A percentile compares a stretch with the other conserved stretches of the same genome.
Evolutionary conservation across 805 yeast genomes (phyloP).

Genomic region (Candida awuae): DNA sequence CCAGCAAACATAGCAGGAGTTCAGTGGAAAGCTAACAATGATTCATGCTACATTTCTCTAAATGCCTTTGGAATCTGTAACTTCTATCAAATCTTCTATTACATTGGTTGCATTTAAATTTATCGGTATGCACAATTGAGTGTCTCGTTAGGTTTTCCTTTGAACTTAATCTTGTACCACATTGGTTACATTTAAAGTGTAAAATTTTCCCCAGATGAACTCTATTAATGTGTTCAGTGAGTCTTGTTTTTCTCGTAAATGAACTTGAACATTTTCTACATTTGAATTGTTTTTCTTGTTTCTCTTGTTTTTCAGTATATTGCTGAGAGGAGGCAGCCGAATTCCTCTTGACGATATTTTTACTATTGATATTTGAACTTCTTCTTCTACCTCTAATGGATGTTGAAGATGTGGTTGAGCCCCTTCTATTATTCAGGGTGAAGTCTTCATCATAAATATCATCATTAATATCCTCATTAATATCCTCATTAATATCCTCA

Average conservation of each 20-base stretch:
- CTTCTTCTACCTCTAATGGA: not conserved
- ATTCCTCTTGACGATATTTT: too few relatives aligned
- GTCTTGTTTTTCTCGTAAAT: conserved; percentile 23
- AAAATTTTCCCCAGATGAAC: conserved; percentile 18
- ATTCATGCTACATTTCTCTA: conserved; percentile 14
- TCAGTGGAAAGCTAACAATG: too few relatives aligned
- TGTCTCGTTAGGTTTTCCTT: conserved; percentile 26
- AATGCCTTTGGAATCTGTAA: conserved; percentile 20
- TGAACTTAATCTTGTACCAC: conserved; percentile 19
- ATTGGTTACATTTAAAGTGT: conserved; percentile 17
- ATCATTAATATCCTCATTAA: not conserved
- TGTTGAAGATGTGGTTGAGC: not conserved
- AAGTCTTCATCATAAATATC: conserved; percentile 2
- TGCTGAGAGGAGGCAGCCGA: not conserved
- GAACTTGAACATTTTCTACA: conserved; percentile 19
- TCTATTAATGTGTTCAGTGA: conserved; percentile 20
- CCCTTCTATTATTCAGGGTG: not conserved
- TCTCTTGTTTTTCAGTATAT: too few relatives aligned
- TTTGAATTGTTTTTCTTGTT: conserved; percentile 14
- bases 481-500: not conserved
- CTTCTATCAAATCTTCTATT: conserved; percentile 22
- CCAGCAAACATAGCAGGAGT: too few relatives aligned
- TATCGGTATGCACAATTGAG: conserved; percentile 23
- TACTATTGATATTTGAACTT: not conserved
- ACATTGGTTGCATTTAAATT: conserved; percentile 19